phyloP scores from a whole-genome alignment of 495 filamentous ascomycete species.

The Aspergillus avenaceus region DNA sequence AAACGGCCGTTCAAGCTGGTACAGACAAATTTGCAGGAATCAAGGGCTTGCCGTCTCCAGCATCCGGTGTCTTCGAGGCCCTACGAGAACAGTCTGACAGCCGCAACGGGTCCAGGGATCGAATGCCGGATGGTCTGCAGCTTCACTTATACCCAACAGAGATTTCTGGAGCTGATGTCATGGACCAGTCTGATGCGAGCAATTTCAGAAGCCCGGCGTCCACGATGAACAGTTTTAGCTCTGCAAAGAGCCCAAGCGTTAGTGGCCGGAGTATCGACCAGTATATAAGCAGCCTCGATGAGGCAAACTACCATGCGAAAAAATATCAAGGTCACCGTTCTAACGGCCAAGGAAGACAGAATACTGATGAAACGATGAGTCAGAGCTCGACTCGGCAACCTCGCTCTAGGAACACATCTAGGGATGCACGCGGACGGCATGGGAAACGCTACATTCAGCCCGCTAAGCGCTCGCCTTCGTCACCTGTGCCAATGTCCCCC shows the following conservation, averaged over 20 bases:
- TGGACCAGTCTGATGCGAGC: constrained; percentile 18
- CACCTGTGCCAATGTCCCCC: constrained; percentile 87
- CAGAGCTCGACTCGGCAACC: constrained; percentile 41
- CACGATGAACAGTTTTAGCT: constrained; percentile 44
- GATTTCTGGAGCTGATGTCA: constrained; percentile 16
- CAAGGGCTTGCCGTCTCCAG: constrained; percentile 58
- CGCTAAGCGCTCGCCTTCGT: constrained; percentile 83
- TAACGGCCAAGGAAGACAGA: constrained; percentile 55
- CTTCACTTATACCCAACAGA: constrained; percentile 63
- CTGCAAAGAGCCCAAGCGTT: constrained; percentile 48
- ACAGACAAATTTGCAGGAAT: constrained; percentile 37
- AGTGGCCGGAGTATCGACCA: constrained; percentile 70
- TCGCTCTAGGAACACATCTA: constrained; percentile 55
- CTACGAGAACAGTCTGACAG: constrained; percentile 55
- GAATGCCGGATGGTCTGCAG: constrained; percentile 79
- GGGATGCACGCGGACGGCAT: constrained; percentile 63
- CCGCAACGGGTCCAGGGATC: constrained; percentile 69
- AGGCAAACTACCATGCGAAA: constrained; percentile 61
- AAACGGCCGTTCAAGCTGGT: constrained; percentile 47
- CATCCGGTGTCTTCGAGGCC: constrained; percentile 48
- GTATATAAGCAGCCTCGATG: constrained; percentile 82
- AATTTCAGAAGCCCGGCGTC: constrained; percentile 46
- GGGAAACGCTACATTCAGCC: constrained; percentile 68
- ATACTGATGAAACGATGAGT: constrained; percentile 45
- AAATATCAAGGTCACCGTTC: constrained; percentile 49